Evolutionary conservation across 805 yeast genomes (phyloP), one percentile per base, ranked within the genome.

Genomic region (Nakazawaea pomicola): DNA sequence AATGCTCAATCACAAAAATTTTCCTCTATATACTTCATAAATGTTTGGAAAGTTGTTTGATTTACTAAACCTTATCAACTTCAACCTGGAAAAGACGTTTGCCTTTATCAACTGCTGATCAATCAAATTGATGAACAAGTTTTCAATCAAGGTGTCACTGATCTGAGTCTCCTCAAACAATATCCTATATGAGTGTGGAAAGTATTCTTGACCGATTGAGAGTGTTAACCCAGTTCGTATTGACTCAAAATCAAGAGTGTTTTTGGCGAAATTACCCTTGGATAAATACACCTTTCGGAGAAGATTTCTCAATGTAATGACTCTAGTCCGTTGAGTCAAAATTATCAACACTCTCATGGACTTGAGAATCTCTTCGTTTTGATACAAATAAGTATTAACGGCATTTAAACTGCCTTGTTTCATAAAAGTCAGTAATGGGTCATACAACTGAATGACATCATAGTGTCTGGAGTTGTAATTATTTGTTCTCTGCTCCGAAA

Each of bases 91-190:
- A 27, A 67, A 60, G 0, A 76, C 51, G 44, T 77, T 78, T 0
- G 80, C 83, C 46, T 69, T 74, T 27, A 79, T 49, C 14, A 76
- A 52, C 41, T 72, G 74, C 43, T 73, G 74, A 46, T 75, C 81
- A 30, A 75, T 69, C n/a, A 79, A 49, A 2, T 74, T 57, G 11
- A 73, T 61, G 34, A 77, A 54, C 6, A 78, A 49, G 39, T 74
- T 77, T 45, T 78, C 83, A 9, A 70, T 64, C 29, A 70, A 58
- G 11, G 51, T 36, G 44, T 73, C 76, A 31, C 65, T 61, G n/a
- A 60, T 40, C 2, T 44, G 23, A 2, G 45, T 50, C 4, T 38
- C 29, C 12, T 18, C 25, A 6, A 14, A 21, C 11, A 71, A 70
- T 62, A 8, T 57, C 49, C 20, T 25, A 32, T 30, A 35, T 16